Percentiles rank a stretch among this genome's conserved stretches.
phyloP scores from a whole-genome alignment of 805 yeast species.

The Yarrowia osloensis region DNA sequence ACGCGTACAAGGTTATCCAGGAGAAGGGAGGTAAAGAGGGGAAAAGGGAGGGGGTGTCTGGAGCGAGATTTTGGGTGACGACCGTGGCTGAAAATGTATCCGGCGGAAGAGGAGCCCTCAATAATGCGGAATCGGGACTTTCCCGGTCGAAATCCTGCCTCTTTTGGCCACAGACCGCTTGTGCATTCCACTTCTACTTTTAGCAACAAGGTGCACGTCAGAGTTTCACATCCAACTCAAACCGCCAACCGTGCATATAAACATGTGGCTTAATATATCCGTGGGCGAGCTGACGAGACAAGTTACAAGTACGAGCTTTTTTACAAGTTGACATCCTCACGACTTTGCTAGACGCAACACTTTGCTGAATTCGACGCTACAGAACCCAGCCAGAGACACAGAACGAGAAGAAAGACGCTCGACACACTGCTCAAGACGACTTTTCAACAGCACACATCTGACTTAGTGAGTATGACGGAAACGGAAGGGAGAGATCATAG shows the following conservation, averaged over 20 bases:
- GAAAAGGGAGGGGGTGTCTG: background rate
- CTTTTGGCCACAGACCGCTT: too few species aligned
- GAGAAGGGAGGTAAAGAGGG: slow-evolving; percentile 10
- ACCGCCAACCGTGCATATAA: slow-evolving; percentile 1
- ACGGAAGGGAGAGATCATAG: too few species aligned
- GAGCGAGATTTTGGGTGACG: background rate
- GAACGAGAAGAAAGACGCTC: too few species aligned
- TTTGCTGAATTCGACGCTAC: too few species aligned
- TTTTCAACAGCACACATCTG: too few species aligned
- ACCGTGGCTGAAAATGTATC: background rate
- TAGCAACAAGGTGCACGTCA: slow-evolving; percentile 15
- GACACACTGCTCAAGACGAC: too few species aligned
- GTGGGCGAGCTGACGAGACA: background rate
- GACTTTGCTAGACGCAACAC: background rate
- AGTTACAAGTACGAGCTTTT: background rate
- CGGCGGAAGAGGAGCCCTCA: background rate
- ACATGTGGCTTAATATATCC: slow-evolving; percentile 23
- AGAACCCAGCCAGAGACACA: too few species aligned
- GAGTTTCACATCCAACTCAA: slow-evolving; percentile 15
- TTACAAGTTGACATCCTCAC: background rate
- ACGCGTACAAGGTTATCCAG: slow-evolving; percentile 16
- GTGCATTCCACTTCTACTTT: slow-evolving; percentile 27
- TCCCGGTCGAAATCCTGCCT: background rate
- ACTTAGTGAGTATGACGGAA: too few species aligned
- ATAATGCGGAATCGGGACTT: background rate